Evolutionary conservation across 768 basidiomycete species (phyloP).

Genomic region (Lentinula edodes): DNA sequence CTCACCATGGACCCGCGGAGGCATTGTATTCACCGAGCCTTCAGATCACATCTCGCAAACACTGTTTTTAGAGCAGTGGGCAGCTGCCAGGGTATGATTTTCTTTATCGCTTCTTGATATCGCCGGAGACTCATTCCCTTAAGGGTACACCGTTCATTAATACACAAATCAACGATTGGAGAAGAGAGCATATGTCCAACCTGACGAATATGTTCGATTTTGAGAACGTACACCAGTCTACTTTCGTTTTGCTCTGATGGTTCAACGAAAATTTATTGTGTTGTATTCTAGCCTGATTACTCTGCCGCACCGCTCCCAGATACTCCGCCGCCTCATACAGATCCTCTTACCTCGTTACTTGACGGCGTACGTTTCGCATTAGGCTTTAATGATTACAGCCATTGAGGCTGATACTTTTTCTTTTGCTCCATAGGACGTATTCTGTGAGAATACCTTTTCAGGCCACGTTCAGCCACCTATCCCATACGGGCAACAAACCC

Average conservation of each 20-base stretch:
- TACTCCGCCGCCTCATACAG: conserved; percentile 2
- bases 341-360: conserved; percentile 3
- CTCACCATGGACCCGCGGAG: conserved; percentile 8
- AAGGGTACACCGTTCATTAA: conserved; percentile 3
- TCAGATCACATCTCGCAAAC: conserved; percentile 5
- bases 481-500: conserved; percentile 4
- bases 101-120: neutral
- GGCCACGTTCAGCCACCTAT: conserved; percentile 2
- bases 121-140: neutral
- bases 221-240: neutral
- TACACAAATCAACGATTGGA: conserved; percentile 6
- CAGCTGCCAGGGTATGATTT: neutral
- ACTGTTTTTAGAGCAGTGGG: conserved; percentile 5
- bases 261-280: neutral
- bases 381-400: neutral
- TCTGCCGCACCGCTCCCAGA: neutral
- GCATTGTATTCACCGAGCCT: conserved; percentile 2
- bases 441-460: conserved; percentile 3
- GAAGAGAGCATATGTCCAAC: conserved; percentile 8
- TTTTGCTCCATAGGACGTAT: neutral
- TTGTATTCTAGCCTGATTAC: conserved; percentile 1
- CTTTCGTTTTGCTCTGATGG: neutral
- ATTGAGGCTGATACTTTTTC: neutral
- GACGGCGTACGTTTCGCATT: neutral
- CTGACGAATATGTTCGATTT: neutral